Percentiles rank a stretch among this genome's conserved stretches.
Evolutionary conservation across 2,329 filamentous ascomycete genomes (phyloP).

Genomic region (Cadophora malorum): DNA sequence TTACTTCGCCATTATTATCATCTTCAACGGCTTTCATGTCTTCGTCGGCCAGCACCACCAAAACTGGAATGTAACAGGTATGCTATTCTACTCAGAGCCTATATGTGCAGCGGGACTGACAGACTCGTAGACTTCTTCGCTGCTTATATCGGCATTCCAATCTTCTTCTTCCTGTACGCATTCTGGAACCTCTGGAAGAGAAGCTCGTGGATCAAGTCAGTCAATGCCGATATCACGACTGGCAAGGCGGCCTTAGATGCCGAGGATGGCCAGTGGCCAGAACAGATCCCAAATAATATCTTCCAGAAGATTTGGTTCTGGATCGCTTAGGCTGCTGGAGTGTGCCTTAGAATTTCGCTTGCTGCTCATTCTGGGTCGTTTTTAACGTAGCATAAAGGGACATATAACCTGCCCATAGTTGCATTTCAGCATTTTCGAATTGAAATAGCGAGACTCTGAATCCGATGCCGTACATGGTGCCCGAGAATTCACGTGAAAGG

Average conservation of each 20-base stretch:
- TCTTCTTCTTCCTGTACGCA: constrained; percentile 72
- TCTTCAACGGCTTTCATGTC: constrained; percentile 78
- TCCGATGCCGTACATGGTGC: background rate
- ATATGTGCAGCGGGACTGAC: constrained; percentile 56
- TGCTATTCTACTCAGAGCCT: background rate
- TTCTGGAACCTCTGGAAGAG: constrained; percentile 75
- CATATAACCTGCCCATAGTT: background rate
- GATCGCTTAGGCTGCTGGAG: constrained; percentile 47
- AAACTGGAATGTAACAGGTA: constrained; percentile 68
- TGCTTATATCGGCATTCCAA: constrained; percentile 73
- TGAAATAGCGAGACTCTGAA: background rate
- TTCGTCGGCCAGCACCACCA: constrained; percentile 65
- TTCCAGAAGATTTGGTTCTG: constrained; percentile 54
- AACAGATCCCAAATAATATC: constrained; percentile 50
- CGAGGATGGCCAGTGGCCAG: constrained; percentile 50
- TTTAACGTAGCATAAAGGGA: background rate
- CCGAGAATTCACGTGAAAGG: background rate
- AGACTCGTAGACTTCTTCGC: constrained; percentile 73
- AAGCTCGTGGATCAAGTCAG: constrained; percentile 53
- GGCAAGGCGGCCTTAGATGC: constrained; percentile 54
- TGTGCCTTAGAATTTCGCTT: background rate
- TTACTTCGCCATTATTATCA: constrained; percentile 72
- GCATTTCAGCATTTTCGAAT: background rate
- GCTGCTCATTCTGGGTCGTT: background rate
- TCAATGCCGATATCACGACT: constrained; percentile 52